These are phyloP conservation scores for Lantana camara DNA, from an alignment of 257 asterid species.

Conservation along the genomic window DNA sequence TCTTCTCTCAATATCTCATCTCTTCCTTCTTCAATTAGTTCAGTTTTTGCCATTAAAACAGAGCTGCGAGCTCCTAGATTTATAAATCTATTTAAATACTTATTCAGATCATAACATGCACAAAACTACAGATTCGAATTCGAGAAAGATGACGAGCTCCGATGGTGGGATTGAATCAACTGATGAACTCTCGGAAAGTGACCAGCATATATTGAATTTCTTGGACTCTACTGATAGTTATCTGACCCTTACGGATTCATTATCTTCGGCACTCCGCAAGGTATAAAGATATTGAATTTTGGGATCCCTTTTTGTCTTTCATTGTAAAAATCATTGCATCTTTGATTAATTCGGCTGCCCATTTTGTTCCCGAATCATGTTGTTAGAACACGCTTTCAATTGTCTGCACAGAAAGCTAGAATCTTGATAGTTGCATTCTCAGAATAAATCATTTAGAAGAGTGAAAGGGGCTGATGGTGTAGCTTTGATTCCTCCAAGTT, in stretches of 20 bases:
- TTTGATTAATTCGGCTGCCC: not conserved
- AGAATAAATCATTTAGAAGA: not conserved
- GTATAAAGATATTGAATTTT: conserved; percentile 32
- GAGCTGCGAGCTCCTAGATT: no score
- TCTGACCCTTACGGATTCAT: conserved; percentile 58
- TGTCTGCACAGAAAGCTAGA: conserved; percentile 1
- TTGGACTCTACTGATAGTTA: conserved; percentile 79
- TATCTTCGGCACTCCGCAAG: conserved; percentile 88
- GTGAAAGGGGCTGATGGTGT: no score
- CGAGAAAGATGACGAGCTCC: conserved; percentile 37
- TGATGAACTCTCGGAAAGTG: conserved; percentile 35
- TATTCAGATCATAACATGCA: no score
- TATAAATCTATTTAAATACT: no score
- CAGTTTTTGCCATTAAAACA: no score
- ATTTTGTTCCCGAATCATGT: conserved; percentile 14
- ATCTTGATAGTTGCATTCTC: conserved; percentile 17
- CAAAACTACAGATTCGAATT: conserved; percentile 18
- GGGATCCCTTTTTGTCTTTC: conserved; percentile 19
- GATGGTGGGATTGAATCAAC: conserved; percentile 38
- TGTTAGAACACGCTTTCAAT: conserved; percentile 3
- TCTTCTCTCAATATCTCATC: no score
- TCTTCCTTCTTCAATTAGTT: no score
- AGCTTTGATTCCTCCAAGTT: not conserved
- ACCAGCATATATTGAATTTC: conserved; percentile 54
- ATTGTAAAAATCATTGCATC: conserved; percentile 5